Conservation (phyloP, 1,284 basidiomycete genomes). For the Cutaneotrichosporon sp. region DNA sequence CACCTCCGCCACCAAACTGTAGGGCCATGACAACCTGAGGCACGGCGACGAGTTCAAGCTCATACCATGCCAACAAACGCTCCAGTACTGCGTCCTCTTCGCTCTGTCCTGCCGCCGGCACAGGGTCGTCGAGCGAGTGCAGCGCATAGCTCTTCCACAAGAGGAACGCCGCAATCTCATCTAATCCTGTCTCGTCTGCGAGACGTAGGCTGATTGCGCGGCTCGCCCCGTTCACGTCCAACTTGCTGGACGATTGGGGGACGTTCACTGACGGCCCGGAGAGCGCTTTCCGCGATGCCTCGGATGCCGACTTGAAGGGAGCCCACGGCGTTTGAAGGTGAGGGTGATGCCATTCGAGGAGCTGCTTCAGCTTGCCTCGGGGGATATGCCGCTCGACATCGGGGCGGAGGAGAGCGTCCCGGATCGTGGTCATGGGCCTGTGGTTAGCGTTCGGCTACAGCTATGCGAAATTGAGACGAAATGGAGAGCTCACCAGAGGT, state of each 20-base stretch:
- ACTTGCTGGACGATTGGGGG: conserved; percentile 11
- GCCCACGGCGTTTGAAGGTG: conserved; percentile 30
- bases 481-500: not conserved
- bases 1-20: conserved; percentile 10
- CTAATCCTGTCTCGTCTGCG: conserved; percentile 19
- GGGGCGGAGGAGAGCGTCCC: conserved; percentile 35
- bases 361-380: conserved; percentile 22
- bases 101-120: conserved; percentile 8
- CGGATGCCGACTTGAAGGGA: conserved; percentile 22
- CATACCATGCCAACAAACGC: conserved; percentile 31
- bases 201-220: conserved; percentile 25
- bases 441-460: too few species aligned
- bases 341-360: conserved; percentile 28
- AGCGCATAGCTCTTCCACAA: conserved; percentile 29
- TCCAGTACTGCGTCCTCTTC: conserved; percentile 29
- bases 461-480: too few species aligned
- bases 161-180: conserved; percentile 27
- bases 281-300: conserved; percentile 15
- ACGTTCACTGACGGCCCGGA: conserved; percentile 18
- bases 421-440: conserved; percentile 37
- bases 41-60: conserved; percentile 32
- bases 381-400: conserved; percentile 18
- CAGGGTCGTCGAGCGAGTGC: conserved; percentile 29
- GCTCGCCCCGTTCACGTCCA: conserved; percentile 24
- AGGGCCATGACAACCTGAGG: conserved; percentile 32